phyloP scores from a whole-genome alignment of 2,329 filamentous ascomycete species.

The Penicillium capsulatum region DNA sequence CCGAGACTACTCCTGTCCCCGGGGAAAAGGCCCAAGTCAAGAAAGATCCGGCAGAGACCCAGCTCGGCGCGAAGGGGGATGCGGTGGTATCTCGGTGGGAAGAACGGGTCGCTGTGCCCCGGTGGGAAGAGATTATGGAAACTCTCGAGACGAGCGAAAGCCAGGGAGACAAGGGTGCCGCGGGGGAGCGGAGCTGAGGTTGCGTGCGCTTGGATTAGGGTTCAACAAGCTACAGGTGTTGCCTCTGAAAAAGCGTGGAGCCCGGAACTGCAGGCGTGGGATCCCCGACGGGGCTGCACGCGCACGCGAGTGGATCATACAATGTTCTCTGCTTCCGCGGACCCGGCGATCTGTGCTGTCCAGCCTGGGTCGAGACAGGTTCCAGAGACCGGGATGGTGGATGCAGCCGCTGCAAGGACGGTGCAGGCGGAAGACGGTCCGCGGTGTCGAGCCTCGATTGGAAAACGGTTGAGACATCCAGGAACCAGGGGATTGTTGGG shows the following conservation, averaged over 20 bases:
- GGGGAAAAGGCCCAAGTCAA: constrained; percentile 7
- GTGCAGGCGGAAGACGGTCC: constrained; percentile 10
- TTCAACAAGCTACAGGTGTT: too few relatives aligned
- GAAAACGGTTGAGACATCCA: constrained; percentile 6
- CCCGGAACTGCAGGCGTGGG: too few relatives aligned
- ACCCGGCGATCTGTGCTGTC: constrained; percentile 10
- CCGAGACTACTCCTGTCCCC: constrained; percentile 22
- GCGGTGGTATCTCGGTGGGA: constrained; percentile 31
- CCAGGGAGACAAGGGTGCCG: constrained; percentile 8
- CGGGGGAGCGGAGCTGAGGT: constrained; percentile 21
- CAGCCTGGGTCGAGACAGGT: constrained; percentile 5
- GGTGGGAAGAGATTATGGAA: constrained; percentile 41
- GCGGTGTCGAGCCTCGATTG: constrained; percentile 2
- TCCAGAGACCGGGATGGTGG: constrained; percentile 9
- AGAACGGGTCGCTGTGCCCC: constrained; percentile 26
- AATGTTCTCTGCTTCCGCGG: constrained; percentile 5
- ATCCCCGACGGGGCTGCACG: too few relatives aligned
- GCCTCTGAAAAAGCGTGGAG: too few relatives aligned
- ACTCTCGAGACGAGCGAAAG: constrained; percentile 32
- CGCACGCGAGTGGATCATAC: constrained; percentile 8
- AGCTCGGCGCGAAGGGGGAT: constrained; percentile 30
- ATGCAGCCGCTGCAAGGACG: constrained; percentile 17
- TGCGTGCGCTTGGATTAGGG: background rate
- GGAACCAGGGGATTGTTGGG: constrained; percentile 14
- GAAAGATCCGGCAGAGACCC: constrained; percentile 27